Evolutionary conservation across 108 stramenopile genomes (phyloP).

Genomic region (Cyclotella kingstonii): DNA sequence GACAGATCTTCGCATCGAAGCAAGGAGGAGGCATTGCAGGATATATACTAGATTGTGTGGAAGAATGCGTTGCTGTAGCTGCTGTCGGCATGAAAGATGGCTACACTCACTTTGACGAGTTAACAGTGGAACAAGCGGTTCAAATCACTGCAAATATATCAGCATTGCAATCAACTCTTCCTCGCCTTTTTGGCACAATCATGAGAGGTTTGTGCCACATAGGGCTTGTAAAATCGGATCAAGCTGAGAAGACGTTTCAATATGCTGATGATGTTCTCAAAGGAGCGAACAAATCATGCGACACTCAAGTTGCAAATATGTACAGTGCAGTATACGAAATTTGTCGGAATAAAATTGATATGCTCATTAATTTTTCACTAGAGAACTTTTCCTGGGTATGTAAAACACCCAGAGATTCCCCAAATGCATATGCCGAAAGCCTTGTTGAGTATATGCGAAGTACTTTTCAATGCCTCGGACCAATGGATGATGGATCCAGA

Average conservation of each 20-base stretch:
- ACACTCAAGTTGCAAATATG: conserved; percentile 84
- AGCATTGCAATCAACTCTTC: conserved; percentile 73
- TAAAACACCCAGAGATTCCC: conserved; percentile 68
- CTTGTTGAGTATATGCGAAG: conserved; percentile 80
- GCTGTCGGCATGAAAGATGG: conserved; percentile 88
- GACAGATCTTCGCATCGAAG: conserved; percentile 83
- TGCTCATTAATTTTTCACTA: conserved; percentile 78
- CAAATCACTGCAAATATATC: conserved; percentile 88
- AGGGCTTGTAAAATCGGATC: conserved; percentile 79
- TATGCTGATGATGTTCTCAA: conserved; percentile 79
- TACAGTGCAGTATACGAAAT: conserved; percentile 87
- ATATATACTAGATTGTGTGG: conserved; percentile 84
- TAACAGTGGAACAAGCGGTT: conserved; percentile 82
- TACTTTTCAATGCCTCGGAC: conserved; percentile 77
- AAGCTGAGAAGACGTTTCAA: conserved; percentile 80
- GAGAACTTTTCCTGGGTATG: conserved; percentile 88
- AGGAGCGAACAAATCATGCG: conserved; percentile 85
- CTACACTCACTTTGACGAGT: conserved; percentile 70
- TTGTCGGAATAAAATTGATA: conserved; percentile 84
- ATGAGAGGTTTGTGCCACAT: conserved; percentile 88
- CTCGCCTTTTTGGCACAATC: conserved; percentile 84
- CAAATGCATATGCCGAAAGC: conserved; percentile 84
- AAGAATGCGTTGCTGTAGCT: conserved; percentile 83
- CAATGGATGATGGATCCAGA: conserved; percentile 88
- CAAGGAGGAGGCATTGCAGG: conserved; percentile 76